These are phyloP conservation scores for Odonthalia washingtoniensis DNA, from an alignment of 31 red algal species.

Conservation along the genomic window DNA sequence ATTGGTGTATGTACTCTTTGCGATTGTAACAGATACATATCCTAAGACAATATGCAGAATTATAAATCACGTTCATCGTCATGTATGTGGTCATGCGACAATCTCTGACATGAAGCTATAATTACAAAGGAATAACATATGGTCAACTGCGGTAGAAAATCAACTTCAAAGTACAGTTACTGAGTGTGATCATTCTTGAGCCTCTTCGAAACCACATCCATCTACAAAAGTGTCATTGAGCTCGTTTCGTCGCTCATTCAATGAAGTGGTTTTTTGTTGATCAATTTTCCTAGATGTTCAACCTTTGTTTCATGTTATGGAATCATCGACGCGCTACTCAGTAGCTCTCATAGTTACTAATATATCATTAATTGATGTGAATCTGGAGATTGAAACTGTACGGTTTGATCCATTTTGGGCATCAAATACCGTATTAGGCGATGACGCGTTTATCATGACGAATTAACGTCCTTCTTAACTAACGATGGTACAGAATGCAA, in stretches of 20 bases:
- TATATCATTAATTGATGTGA: not conserved
- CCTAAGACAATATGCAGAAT: not conserved
- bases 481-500: not conserved
- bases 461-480: not conserved
- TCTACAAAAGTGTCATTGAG: constrained; percentile 6
- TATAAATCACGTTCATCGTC: not conserved
- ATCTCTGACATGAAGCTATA: not conserved
- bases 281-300: constrained; percentile 10
- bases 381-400: not conserved
- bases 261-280: constrained; percentile 17
- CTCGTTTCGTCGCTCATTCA: constrained; percentile 13
- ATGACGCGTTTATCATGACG: not conserved
- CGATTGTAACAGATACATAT: not conserved
- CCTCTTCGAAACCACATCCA: not conserved
- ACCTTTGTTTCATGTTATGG: constrained; percentile 20
- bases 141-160: not conserved
- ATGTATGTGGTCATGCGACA: not conserved
- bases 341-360: too few species aligned
- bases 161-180: not conserved
- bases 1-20: not conserved
- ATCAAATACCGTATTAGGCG: not conserved
- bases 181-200: not conserved
- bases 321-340: constrained; percentile 26
- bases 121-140: not conserved
- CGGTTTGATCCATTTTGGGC: constrained; percentile 1